Evolutionary conservation across 371 early-diverging fungal genomes (phyloP).

Genomic region (Batkoa obscura): DNA sequence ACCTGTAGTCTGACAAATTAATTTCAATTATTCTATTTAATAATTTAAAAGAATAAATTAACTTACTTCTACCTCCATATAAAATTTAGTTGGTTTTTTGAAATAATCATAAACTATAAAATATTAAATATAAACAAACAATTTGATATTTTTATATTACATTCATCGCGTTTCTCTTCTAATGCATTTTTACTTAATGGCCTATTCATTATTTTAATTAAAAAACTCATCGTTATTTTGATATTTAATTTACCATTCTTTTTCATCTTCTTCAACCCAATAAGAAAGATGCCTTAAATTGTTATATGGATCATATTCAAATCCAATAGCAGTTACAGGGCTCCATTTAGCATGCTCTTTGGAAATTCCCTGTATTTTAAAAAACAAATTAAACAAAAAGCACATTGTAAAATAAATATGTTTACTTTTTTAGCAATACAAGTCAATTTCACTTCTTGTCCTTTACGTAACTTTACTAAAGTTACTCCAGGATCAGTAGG

Average conservation of each 20-base stretch:
- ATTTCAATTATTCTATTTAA: no score
- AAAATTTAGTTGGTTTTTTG: constrained; percentile 71
- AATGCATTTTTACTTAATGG: constrained; percentile 55
- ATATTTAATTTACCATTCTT: constrained; percentile 49
- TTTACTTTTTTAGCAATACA: constrained; percentile 64
- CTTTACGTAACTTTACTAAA: constrained; percentile 79
- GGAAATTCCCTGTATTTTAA: constrained; percentile 87
- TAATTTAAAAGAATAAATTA: neutral
- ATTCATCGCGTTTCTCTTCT: constrained; percentile 27
- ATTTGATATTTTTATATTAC: neutral
- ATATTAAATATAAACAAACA: neutral
- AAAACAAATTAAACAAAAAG: neutral
- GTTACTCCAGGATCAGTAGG: constrained; percentile 56
- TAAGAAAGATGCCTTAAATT: constrained; percentile 77
- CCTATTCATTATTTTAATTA: constrained; percentile 15
- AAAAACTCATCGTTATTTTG: neutral
- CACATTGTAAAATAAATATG: neutral
- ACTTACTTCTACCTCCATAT: constrained; percentile 70
- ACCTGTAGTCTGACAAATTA: constrained; percentile 47
- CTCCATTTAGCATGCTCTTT: constrained; percentile 99
- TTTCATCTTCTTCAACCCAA: constrained; percentile 84
- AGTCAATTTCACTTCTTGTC: constrained; percentile 77
- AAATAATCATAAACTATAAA: constrained; percentile 55
- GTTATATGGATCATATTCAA: constrained; percentile 97
- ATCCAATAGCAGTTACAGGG: constrained; percentile 81